Conservation (phyloP, 768 basidiomycete genomes). For the Psilocybe tampanensis region DNA sequence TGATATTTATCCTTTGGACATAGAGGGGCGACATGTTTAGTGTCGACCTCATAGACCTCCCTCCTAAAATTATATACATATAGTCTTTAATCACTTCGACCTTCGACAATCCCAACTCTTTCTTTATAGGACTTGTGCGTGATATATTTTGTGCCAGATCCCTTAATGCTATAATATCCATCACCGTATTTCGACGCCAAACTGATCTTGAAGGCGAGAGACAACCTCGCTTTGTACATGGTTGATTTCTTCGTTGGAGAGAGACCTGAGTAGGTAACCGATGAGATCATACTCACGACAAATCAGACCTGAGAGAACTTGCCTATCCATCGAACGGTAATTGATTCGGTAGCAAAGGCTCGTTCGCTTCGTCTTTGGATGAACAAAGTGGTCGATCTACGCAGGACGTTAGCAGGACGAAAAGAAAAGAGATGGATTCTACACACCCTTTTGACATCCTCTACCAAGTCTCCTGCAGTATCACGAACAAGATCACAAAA, state of each 20-base stretch:
- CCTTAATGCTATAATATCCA: constrained; percentile 23
- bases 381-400: constrained; percentile 89
- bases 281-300: background rate
- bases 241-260: constrained; percentile 91
- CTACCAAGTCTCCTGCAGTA: constrained; percentile 88
- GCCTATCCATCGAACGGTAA: constrained; percentile 97
- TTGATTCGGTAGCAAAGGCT: constrained; percentile 91
- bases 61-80: constrained; percentile 25
- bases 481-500: constrained; percentile 95
- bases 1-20: constrained; percentile 10
- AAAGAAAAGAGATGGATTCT: constrained; percentile 2
- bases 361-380: constrained; percentile 81
- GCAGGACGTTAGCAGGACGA: constrained; percentile 13
- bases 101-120: constrained; percentile 26
- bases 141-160: constrained; percentile 11
- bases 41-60: background rate
- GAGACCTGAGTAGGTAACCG: constrained; percentile 51
- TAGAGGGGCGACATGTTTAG: constrained; percentile 1
- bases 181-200: constrained; percentile 88
- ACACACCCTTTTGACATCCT: constrained; percentile 83
- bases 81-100: constrained; percentile 17
- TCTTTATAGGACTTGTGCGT: constrained; percentile 12
- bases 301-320: constrained; percentile 11
- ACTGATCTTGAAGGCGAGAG: constrained; percentile 54
- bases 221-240: constrained; percentile 68